Percentiles rank a stretch among this genome's conserved stretches.
These are phyloP conservation scores for Phyllostachys edulis DNA, from an alignment of 176 grass and related monocot genomes.

Conservation along the genomic window DNA sequence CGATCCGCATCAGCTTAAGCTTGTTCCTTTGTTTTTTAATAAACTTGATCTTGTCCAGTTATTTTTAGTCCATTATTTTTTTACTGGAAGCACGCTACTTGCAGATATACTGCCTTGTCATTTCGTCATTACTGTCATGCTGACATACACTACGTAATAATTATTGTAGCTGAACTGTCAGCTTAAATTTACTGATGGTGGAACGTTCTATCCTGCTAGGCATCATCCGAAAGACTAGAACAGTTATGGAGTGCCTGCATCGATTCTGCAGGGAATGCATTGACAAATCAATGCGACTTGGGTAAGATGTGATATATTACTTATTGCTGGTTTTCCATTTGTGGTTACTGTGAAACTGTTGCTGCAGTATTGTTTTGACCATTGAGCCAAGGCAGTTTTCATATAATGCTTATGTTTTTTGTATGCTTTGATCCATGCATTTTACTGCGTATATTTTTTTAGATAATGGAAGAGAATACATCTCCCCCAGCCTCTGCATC, in stretches of 20 bases:
- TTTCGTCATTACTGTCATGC: not conserved
- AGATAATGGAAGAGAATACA: too few species aligned
- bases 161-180: slow-evolving; percentile 3
- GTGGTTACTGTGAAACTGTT: not conserved
- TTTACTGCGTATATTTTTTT: too few species aligned
- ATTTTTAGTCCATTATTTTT: not conserved
- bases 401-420: not conserved
- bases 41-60: not conserved
- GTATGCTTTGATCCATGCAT: not conserved
- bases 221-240: slow-evolving; percentile 84
- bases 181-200: slow-evolving; percentile 28
- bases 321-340: not conserved
- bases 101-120: slow-evolving; percentile 1
- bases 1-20: not conserved
- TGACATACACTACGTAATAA: not conserved
- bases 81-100: not conserved
- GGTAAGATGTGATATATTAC: slow-evolving; percentile 36
- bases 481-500: too few species aligned
- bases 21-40: not conserved
- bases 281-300: slow-evolving; percentile 90
- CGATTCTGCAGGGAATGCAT: slow-evolving; percentile 87
- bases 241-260: slow-evolving; percentile 87
- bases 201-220: slow-evolving; percentile 42
- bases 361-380: not conserved
- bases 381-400: not conserved